Evolutionary conservation across 2,329 filamentous ascomycete genomes (phyloP), one percentile per base, ranked within the genome.

Genomic region (Leptographium radiaticola): DNA sequence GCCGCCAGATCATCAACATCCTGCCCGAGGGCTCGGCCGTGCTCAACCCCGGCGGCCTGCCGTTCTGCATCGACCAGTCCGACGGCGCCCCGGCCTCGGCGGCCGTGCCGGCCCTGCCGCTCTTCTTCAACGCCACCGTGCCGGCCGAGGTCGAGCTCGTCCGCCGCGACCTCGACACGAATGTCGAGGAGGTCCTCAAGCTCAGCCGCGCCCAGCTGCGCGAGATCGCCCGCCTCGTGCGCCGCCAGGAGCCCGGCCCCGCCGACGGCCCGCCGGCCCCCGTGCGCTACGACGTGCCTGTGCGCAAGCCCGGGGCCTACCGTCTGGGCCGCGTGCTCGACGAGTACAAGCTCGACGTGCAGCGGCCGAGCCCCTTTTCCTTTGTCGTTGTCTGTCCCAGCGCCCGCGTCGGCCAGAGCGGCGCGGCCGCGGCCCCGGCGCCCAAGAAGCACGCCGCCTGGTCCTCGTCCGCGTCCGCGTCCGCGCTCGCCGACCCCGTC

Each of bases 1-100:
- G 93, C 64, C 93, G 89, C 67, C 90, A 97, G 71, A 95, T 96
- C 62, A 91, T 98, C 68, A 93, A 98, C 66, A 95, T 98, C 64
- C 74, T 98, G 53, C 93, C 93, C 2, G 93, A 98, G 74, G 94
- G 94, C 18, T 93, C 90, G 49, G 93, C 90, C 15, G 76, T 89
- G 49, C 74, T 98, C 58, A 98, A 98, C 63, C 89, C 89, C 0
- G 79, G 89, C 48, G 77, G 80, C 55, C 71, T 76, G n/a, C 79
- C 89, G 0, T 93, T 93, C 67, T 98, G 93, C 68, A 71, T 98
- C 49, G 84, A 45, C 25, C 13, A 30, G 43, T 45, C 43, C 18
- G 6, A 18, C 9, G 11, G 18, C 2, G 84, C 42, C 9, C 8
- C 42, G 2, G 84, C 55, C 72, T 75, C 45, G 72, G 78, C 25